These are phyloP conservation scores for Spinacia oleracea DNA, from an alignment of 179 eudicot species.

Conservation along the genomic window DNA sequence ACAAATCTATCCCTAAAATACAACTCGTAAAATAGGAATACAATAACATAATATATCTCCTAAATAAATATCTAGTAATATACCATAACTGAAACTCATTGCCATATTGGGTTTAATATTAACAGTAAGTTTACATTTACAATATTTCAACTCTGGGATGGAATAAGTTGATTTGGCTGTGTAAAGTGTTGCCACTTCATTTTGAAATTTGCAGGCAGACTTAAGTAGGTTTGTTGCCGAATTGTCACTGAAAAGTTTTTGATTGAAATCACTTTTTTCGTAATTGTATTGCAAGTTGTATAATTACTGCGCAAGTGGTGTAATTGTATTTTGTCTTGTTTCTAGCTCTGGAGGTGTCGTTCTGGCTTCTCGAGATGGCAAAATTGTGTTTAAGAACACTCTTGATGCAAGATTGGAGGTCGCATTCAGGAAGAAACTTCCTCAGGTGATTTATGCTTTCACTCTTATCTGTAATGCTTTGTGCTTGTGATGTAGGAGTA, in stretches of 20 bases:
- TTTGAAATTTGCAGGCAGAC: neutral
- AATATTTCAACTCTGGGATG: neutral
- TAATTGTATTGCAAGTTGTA: neutral
- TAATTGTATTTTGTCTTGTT: constrained; percentile 22
- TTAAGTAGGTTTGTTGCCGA: neutral
- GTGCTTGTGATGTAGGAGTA: neutral
- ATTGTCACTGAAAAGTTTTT: neutral
- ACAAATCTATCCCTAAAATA: too few relatives aligned
- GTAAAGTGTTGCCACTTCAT: neutral
- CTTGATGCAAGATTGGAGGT: constrained; percentile 95
- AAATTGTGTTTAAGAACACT: constrained; percentile 89
- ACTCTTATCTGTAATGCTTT: neutral
- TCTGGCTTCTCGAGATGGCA: constrained; percentile 96
- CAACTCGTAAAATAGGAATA: too few relatives aligned
- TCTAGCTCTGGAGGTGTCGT: constrained; percentile 91
- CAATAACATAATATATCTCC: too few relatives aligned
- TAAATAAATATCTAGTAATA: too few relatives aligned
- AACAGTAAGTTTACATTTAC: constrained; percentile 42
- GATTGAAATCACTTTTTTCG: neutral
- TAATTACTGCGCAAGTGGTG: neutral
- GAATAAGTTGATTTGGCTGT: neutral
- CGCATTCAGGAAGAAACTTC: constrained; percentile 80
- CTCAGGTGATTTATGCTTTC: constrained; percentile 56
- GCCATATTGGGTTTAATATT: too few relatives aligned
- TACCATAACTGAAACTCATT: too few relatives aligned